A percentile compares a stretch with the other conserved stretches of the same genome.
These are phyloP conservation scores for Euphrasia confusa DNA, from an alignment of 257 asterid genomes.

Conservation along the genomic window DNA sequence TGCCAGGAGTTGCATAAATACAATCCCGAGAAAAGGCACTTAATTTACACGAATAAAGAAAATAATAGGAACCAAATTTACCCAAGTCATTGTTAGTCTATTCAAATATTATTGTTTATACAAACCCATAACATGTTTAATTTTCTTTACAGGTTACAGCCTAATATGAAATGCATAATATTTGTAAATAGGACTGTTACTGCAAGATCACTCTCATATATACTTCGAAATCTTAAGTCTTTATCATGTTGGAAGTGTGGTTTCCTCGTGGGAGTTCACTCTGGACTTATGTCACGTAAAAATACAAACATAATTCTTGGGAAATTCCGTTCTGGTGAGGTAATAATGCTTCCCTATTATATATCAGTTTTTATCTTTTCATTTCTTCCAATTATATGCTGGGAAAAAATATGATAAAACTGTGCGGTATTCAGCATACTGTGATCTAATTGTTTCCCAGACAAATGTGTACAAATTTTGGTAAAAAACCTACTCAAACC, in stretches of 20 bases:
- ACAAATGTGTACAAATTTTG: not conserved
- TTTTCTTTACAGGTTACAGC: constrained; percentile 66
- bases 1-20: too few relatives aligned
- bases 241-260: constrained; percentile 80
- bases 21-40: too few relatives aligned
- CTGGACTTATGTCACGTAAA: constrained; percentile 74
- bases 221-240: constrained; percentile 56
- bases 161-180: constrained; percentile 82
- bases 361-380: constrained; percentile 16
- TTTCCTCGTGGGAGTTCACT: constrained; percentile 81
- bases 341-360: constrained; percentile 33
- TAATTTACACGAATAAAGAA: too few relatives aligned
- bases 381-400: constrained; percentile 4
- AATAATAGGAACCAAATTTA: not conserved
- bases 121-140: constrained; percentile 8
- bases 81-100: not conserved
- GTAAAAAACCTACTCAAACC: constrained; percentile 2
- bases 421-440: constrained; percentile 15
- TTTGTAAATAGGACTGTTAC: constrained; percentile 91
- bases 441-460: constrained; percentile 19
- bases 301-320: constrained; percentile 59
- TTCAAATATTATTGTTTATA: not conserved
- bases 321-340: constrained; percentile 94
- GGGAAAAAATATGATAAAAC: constrained; percentile 6
- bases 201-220: constrained; percentile 73